phyloP scores from a whole-genome alignment of 768 basidiomycete species.

The Rhodocollybia butyracea region DNA sequence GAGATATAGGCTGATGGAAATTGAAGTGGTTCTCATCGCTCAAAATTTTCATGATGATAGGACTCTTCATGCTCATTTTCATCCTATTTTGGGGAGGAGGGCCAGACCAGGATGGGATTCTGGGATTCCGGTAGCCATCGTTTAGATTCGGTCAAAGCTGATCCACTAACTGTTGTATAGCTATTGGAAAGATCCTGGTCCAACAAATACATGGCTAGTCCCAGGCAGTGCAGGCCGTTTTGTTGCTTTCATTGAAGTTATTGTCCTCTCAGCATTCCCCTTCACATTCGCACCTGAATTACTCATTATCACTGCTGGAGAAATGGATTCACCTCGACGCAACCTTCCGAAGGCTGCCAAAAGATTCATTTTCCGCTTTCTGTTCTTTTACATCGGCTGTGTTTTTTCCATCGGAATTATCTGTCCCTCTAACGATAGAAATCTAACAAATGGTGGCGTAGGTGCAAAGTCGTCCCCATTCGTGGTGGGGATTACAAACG shows the following conservation, averaged over 20 bases:
- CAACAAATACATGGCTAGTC: background rate
- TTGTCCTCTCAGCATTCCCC: background rate
- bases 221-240: background rate
- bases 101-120: background rate
- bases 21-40: too few relatives aligned
- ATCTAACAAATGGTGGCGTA: background rate
- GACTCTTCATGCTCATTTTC: background rate
- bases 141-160: background rate
- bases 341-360: background rate
- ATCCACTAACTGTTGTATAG: background rate
- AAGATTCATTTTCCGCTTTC: background rate
- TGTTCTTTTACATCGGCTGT: background rate
- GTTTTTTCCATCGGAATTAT: background rate
- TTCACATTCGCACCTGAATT: background rate
- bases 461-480: slow-evolving; percentile 28
- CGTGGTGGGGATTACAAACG: too few relatives aligned
- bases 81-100: background rate
- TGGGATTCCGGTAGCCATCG: background rate
- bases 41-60: background rate
- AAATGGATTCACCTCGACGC: background rate
- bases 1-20: too few relatives aligned
- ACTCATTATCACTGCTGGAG: background rate
- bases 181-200: background rate
- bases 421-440: background rate
- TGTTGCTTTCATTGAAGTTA: background rate